A percentile compares a stretch with the other conserved stretches of the same genome.
phyloP scores from a whole-genome alignment of 192 early-diverging fungal genomes.

The Podila clonocystis region DNA sequence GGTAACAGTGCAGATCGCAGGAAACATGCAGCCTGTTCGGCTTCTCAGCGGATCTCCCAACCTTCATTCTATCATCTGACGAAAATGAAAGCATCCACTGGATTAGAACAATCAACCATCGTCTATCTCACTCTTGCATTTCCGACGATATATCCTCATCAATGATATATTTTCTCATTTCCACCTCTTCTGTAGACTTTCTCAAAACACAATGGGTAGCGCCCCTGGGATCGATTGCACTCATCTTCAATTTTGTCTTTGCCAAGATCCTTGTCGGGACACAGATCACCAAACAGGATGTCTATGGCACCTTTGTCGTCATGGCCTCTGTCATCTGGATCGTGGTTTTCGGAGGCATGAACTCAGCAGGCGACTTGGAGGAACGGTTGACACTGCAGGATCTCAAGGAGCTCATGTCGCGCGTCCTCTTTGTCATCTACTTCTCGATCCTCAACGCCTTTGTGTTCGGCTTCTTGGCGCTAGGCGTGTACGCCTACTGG shows the following conservation, averaged over 20 bases:
- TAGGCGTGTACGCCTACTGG: constrained; percentile 61
- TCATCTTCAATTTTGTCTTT: constrained; percentile 72
- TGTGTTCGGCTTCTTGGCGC: constrained; percentile 44
- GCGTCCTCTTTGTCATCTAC: constrained; percentile 61
- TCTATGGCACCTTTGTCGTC: constrained; percentile 65
- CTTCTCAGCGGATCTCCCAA: no score
- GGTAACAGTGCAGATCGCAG: no score
- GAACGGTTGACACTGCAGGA: constrained; percentile 54
- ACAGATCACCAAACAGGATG: constrained; percentile 60
- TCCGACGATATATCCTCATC: no score
- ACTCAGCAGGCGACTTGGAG: constrained; percentile 59
- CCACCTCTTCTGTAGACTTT: constrained; percentile 55
- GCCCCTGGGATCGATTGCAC: constrained; percentile 60
- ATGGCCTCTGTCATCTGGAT: constrained; percentile 66
- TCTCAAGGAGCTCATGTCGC: constrained; percentile 56
- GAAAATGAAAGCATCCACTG: no score
- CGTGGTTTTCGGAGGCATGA: constrained; percentile 66
- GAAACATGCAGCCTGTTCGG: no score
- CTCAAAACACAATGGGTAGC: constrained; percentile 71
- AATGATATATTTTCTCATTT: background rate
- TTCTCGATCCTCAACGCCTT: constrained; percentile 59
- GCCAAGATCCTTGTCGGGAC: constrained; percentile 66
- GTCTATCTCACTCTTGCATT: no score
- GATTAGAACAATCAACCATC: no score
- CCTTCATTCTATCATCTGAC: no score